Evolutionary conservation across 176 grass and related monocot genomes (phyloP), one percentile per base, ranked within the genome.

Genomic region (Carex littledalei): DNA sequence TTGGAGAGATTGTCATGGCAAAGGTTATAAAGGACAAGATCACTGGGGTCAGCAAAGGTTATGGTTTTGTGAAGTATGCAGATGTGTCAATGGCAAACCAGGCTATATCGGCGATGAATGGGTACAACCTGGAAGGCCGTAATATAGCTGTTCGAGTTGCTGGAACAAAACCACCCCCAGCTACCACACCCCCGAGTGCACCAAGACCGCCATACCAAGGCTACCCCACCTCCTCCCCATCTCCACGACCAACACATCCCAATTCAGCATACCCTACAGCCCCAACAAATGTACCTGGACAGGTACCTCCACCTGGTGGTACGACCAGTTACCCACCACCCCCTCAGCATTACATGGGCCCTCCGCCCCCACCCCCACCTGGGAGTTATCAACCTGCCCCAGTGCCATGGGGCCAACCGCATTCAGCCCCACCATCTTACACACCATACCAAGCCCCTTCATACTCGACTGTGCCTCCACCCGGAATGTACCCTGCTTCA

Each of bases 1-100:
- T 94, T 87, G 96, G 96, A 32, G 93, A 95, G 63, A 99, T 99
- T 75, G 85, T 84, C 55, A 95, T 95, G 96, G 96, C 96, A 4
- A 99, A 99, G 84, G 93, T 99, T 84, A 95, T 99, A 84, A 99
- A 88, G 85, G 96, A 99, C 81, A 89, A 94, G 17, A 89, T 87
- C 55, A 94, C 90, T 34, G 91, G 93, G 52, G 76, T 89, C 29
- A 99, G 91, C 61, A 99, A 95, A 94, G 96, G 96, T 31, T 95
- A 99, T 59, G 96, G 96, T 11, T 99, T 99, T 90, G 91, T 95
- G 35, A 95, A 95, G 74, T 99, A 95, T 79, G 79, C 91, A 34
- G 91, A 99, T 88, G 91, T 94, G n/a, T 90, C 96, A 12, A 92
- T 92, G 85, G 96, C 93, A 69, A 95, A 95, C 67, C 93, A 89